A percentile compares a stretch with the other conserved stretches of the same genome.
phyloP scores from a whole-genome alignment of 345 rosid genomes.

The Erodium maritimum region DNA sequence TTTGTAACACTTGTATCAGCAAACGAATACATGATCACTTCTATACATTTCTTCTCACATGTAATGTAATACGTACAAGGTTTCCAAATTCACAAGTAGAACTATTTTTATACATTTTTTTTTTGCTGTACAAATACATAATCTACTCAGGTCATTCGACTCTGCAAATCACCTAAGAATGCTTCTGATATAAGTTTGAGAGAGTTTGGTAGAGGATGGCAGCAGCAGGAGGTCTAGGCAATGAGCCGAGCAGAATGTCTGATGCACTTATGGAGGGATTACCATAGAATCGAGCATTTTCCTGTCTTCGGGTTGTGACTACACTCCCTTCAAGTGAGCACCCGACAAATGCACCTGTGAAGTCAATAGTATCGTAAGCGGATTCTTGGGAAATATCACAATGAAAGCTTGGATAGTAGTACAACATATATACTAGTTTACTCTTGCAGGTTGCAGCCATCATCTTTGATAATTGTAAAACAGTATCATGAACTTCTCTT shows the following conservation, averaged over 20 bases:
- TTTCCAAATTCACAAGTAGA: neutral
- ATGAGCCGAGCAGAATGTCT: slow-evolving; percentile 68
- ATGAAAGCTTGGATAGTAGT: neutral
- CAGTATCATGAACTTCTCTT: no score
- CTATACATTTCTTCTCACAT: no score
- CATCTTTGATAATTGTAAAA: no score
- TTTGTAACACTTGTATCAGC: no score
- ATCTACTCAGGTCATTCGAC: no score
- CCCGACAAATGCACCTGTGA: slow-evolving; percentile 82
- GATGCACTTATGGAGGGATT: slow-evolving; percentile 62
- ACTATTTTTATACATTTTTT: neutral
- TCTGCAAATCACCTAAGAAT: no score
- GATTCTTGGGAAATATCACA: neutral
- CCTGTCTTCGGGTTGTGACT: slow-evolving; percentile 57
- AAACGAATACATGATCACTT: no score
- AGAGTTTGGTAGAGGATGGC: slow-evolving; percentile 71
- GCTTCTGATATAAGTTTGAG: slow-evolving; percentile 49
- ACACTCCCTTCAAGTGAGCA: slow-evolving; percentile 86
- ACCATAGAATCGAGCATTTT: slow-evolving; percentile 76
- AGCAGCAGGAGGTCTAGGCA: slow-evolving; percentile 84
- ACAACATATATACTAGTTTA: no score
- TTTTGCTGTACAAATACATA: neutral
- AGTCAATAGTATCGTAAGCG: neutral
- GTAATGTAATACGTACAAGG: neutral
- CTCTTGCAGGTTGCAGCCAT: no score